Base-by-base conservation (phyloP, 305 asterid genomes). In the Fraxinus albicans region DNA sequence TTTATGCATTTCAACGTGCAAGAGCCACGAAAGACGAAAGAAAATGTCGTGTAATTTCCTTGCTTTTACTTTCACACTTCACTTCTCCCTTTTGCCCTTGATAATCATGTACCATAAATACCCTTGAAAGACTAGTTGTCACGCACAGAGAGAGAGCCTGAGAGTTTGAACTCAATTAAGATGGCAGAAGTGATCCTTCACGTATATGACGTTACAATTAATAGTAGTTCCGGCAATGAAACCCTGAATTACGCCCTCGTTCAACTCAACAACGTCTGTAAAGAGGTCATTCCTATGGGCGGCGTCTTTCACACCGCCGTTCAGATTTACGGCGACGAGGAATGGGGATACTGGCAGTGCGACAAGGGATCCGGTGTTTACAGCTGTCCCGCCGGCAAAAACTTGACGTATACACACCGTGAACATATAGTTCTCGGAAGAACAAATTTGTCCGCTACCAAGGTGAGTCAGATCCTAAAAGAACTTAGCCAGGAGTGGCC, bases 281-380 rank as follows among this genome's bases (percentile, higher is more conserved):
- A 74, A 25, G 75, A 81, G 27, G 63, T 58, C 7, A 7, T 81
- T n/a, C 40, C 6, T 23, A 40, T 81, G 65, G 84, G 84, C 2
- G 84, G 84, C 74, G 21, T 81, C 75, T 81, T 81, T 72, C 84
- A 81, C 34, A 75, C 73, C n/a, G 84, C 80, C 25, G 84, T 81
- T 58, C 84, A 81, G 76, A 23, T 81, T 23, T 77, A 82, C 76
- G 85, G 82, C 31, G 81, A 82, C 38, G 82, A 77, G 6, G 85
- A 82, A 77, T 82, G 85, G 85, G 76, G 82, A 34, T 82, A 50
- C 44, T 78, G 85, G 34, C n/a, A 25, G 19, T 53, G 79, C 44
- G 50, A 69, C 2, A 7, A 77, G 6, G 85, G 85, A 6, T 40
- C 60, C 60, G 85, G 85, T 0, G 73, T 82, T 19, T 82, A 77